Evolutionary conservation across 192 early-diverging fungal genomes (phyloP).

Genomic region (Mortierella claussenii): DNA sequence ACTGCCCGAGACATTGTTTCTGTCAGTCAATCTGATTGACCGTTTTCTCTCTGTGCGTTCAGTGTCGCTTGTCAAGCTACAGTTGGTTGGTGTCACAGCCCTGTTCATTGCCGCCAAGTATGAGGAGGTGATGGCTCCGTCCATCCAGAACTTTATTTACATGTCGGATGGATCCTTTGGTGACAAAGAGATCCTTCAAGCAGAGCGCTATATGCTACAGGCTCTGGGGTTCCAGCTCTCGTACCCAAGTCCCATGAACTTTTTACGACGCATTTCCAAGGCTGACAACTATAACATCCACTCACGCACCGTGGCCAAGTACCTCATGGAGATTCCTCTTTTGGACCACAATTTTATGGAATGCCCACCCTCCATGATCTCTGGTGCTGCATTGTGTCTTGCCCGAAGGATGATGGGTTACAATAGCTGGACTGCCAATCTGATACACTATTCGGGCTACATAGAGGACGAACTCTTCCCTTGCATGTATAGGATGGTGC

Average conservation of each 20-base stretch:
- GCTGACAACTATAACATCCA: constrained; percentile 91
- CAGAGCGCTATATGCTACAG: constrained; percentile 92
- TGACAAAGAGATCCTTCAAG: constrained; percentile 87
- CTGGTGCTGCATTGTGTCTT: constrained; percentile 83
- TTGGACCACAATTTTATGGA: constrained; percentile 85
- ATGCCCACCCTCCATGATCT: constrained; percentile 75
- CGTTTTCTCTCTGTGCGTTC: constrained; percentile 89
- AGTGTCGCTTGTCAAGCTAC: constrained; percentile 89
- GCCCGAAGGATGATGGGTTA: constrained; percentile 83
- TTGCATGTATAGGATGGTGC: constrained; percentile 74
- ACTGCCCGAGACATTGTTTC: constrained; percentile 93
- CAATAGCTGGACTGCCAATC: constrained; percentile 75
- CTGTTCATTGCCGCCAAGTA: constrained; percentile 95
- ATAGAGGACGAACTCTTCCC: constrained; percentile 72
- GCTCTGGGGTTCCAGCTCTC: constrained; percentile 88
- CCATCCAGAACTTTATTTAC: constrained; percentile 85
- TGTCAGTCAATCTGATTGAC: constrained; percentile 95
- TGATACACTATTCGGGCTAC: constrained; percentile 86
- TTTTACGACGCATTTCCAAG: constrained; percentile 89
- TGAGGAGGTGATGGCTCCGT: constrained; percentile 90
- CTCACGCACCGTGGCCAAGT: constrained; percentile 94
- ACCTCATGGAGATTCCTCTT: constrained; percentile 93
- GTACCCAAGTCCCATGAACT: constrained; percentile 93
- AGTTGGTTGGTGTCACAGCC: constrained; percentile 92
- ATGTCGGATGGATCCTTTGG: constrained; percentile 84